Evolutionary conservation across 2,329 filamentous ascomycete species (phyloP).

Genomic region (Zymoseptoria crescenta): DNA sequence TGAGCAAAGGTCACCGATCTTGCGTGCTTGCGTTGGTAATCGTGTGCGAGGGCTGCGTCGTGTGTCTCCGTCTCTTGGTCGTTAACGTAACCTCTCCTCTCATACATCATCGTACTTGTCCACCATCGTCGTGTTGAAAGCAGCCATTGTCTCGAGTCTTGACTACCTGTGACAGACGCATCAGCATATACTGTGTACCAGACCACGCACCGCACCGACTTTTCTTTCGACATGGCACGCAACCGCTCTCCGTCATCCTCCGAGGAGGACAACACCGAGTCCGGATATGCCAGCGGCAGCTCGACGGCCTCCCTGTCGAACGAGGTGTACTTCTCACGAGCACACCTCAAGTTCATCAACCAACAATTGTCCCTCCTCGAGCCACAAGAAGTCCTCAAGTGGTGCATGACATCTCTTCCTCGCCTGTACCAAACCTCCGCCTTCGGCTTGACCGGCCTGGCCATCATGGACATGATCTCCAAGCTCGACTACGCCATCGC

Average conservation of each 20-base stretch:
- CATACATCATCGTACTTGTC: not conserved
- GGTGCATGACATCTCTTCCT: constrained; percentile 85
- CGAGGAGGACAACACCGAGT: constrained; percentile 51
- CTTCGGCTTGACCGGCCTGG: constrained; percentile 45
- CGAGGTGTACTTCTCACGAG: constrained; percentile 74
- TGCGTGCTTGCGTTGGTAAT: not conserved
- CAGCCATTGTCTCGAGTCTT: not conserved
- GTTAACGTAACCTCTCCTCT: not conserved
- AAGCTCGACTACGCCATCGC: constrained; percentile 59
- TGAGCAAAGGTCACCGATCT: not conserved
- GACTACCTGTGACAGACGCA: not conserved
- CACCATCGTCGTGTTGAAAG: not conserved
- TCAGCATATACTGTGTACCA: not conserved
- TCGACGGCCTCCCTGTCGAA: constrained; percentile 57
- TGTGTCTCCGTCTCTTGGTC: not conserved
- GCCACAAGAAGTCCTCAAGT: constrained; percentile 82
- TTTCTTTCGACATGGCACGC: not conserved
- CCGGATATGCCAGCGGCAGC: constrained; percentile 71
- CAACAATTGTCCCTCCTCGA: constrained; percentile 78
- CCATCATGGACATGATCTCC: constrained; percentile 59
- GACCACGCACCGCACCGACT: not conserved
- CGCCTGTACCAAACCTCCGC: constrained; percentile 59
- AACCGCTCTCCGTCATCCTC: constrained; percentile 3
- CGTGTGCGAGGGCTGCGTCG: not conserved
- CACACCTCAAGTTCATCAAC: constrained; percentile 87